Evolutionary conservation across 768 basidiomycete genomes (phyloP), one percentile per base, ranked within the genome.

Genomic region (Trametes punicea): DNA sequence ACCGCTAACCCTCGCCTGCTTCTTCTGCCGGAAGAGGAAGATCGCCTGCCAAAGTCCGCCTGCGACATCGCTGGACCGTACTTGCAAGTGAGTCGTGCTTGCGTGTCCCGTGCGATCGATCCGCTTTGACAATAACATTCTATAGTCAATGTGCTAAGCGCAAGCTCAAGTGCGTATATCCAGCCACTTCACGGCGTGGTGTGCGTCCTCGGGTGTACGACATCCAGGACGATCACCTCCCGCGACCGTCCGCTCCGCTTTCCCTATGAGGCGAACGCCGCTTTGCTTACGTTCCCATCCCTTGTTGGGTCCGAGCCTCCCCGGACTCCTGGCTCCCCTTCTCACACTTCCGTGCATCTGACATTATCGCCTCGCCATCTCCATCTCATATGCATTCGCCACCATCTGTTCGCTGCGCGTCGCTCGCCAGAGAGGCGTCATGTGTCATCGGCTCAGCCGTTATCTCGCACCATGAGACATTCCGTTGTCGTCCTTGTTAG

Each of bases 141-240:
- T 56, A 46, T 66, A 90, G 88, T 69, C 88, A 90, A 74, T 90
- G 88, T 65, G 81, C 81, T 47, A 77, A 85, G 38, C 82, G 88
- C 23, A 80, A 81, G 27, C 79, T 88, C 45, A 80, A 75, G 54
- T 90, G 88, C 67, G 84, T 84, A 64, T 89, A 87, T 62, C 88
- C 88, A 0, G 69, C 75, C 6, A 85, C 85, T 68, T 88, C 85
- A 62, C 76, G 85, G 31, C 77, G 88, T 16, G 88, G 88, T 9
- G 63, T 64, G 16, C 62, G 67, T 3, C 65, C 63, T 11, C 49
- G 57, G 38, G 34, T 59, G 50, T 61, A 64, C 45, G 62, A 64
- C 45, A 42, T 55, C 27, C 33, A 51, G 30, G 55, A 57, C 49
- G 62, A 60, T 31, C 33, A 36, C 31, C 56, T 56, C 54, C 50